Percentiles rank a stretch among this genome's conserved stretches.
phyloP scores from a whole-genome alignment of 352 stramenopile genomes.

The Pythium phragmiticola region DNA sequence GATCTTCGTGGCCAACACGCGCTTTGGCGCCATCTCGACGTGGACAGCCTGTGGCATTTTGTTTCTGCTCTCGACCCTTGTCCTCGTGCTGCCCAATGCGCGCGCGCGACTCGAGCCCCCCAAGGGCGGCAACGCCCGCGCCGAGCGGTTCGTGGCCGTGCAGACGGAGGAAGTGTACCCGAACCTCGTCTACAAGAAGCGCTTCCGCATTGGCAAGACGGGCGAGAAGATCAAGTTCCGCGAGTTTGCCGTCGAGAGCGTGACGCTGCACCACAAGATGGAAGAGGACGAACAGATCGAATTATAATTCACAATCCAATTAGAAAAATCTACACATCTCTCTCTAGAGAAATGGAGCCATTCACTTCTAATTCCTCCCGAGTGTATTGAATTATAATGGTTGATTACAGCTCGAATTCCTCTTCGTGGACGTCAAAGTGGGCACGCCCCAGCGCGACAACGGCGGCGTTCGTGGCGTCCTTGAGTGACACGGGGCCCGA shows the following conservation, averaged over 20 bases:
- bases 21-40: slow-evolving; percentile 50
- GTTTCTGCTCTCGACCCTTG: slow-evolving; percentile 48
- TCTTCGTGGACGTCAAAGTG: slow-evolving; percentile 29
- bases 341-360: too few relatives aligned
- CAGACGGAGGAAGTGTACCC: slow-evolving; percentile 72
- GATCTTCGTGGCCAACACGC: slow-evolving; percentile 59
- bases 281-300: slow-evolving; percentile 24
- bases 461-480: slow-evolving; percentile 12
- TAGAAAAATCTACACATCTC: neutral
- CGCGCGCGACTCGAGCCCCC: slow-evolving; percentile 58
- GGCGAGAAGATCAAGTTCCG: slow-evolving; percentile 65
- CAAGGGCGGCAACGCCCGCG: slow-evolving; percentile 42
- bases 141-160: slow-evolving; percentile 65
- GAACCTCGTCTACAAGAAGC: slow-evolving; percentile 71
- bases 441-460: slow-evolving; percentile 1
- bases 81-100: slow-evolving; percentile 50
- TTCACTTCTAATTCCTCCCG: neutral
- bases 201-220: slow-evolving; percentile 51
- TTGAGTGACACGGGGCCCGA: slow-evolving; percentile 22
- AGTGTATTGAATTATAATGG: too few relatives aligned
- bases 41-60: slow-evolving; percentile 52
- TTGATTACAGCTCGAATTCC: slow-evolving; percentile 22
- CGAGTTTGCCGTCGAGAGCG: slow-evolving; percentile 64
- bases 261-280: slow-evolving; percentile 57
- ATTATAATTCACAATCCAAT: neutral